Conservation (phyloP, 169 alveolate species). For the Eimeria falciformis region DNA sequence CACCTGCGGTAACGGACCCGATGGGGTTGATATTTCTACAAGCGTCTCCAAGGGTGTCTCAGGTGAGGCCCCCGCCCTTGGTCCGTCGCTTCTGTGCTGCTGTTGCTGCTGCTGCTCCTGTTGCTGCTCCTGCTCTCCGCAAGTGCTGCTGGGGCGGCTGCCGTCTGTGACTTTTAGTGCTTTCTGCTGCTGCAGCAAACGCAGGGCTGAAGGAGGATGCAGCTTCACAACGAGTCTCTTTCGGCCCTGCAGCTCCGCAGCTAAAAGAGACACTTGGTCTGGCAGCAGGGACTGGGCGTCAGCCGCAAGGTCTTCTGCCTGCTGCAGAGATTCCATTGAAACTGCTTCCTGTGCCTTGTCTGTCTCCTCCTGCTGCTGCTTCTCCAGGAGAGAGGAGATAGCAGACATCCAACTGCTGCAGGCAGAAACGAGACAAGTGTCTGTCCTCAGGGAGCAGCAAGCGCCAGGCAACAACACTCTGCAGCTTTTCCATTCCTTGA, state of each 20-base stretch:
- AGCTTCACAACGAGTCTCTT: not conserved
- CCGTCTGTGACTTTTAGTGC: not conserved
- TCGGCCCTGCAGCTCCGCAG: not conserved
- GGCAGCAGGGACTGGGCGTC: not conserved
- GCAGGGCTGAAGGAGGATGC: not conserved
- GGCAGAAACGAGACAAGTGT: not conserved
- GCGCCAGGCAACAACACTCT: conserved; percentile 48
- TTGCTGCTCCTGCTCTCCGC: not conserved
- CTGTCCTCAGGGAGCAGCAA: not conserved
- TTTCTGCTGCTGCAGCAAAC: conserved; percentile 21
- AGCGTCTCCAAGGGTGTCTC: not conserved
- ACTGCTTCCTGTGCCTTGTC: not conserved
- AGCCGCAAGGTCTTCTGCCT: not conserved
- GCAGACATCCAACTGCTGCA: conserved; percentile 32
- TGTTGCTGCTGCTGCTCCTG: not conserved
- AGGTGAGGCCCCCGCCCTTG: not conserved
- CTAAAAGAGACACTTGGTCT: conserved; percentile 11
- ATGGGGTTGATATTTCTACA: conserved; percentile 3
- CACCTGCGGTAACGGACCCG: not conserved
- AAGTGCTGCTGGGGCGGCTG: conserved; percentile 17
- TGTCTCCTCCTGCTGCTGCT: conserved; percentile 65
- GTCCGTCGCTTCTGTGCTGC: not conserved
- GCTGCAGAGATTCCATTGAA: not conserved
- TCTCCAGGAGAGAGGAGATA: not conserved
- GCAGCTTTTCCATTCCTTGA: conserved; percentile 14